Percentiles rank a stretch among this genome's conserved stretches.
These are phyloP conservation scores for Neurospora sp. DNA, from an alignment of 495 filamentous ascomycete species.

Conservation along the genomic window DNA sequence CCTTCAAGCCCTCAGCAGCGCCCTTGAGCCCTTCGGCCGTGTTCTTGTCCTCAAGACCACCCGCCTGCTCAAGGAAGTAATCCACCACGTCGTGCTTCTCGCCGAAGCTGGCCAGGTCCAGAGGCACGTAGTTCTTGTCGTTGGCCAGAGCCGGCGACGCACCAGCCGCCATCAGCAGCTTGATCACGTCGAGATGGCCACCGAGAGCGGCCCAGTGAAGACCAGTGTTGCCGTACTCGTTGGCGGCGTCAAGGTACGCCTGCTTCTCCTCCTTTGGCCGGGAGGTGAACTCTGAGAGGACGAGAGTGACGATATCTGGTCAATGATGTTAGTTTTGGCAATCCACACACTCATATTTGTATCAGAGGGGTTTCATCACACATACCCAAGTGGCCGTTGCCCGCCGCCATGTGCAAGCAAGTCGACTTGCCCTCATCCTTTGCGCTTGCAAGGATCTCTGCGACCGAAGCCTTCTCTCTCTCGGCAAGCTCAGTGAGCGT, in stretches of 20 bases:
- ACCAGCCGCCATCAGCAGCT: constrained; percentile 51
- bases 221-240: constrained; percentile 75
- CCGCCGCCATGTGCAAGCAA: constrained; percentile 77
- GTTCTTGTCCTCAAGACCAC: constrained; percentile 44
- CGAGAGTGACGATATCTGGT: constrained; percentile 30
- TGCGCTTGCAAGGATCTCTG: constrained; percentile 51
- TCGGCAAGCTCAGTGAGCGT: constrained; percentile 47
- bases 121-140: constrained; percentile 70
- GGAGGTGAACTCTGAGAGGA: constrained; percentile 29
- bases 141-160: constrained; percentile 69
- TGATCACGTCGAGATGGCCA: constrained; percentile 71
- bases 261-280: constrained; percentile 21
- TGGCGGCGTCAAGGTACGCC: constrained; percentile 54
- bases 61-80: constrained; percentile 48
- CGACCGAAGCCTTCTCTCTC: constrained; percentile 40
- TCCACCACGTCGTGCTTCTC: constrained; percentile 58
- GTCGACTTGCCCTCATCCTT: constrained; percentile 64
- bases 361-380: background rate
- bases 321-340: background rate
- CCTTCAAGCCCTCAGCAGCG: constrained; percentile 16
- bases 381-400: constrained; percentile 76
- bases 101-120: constrained; percentile 73
- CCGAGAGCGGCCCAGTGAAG: constrained; percentile 89
- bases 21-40: constrained; percentile 22
- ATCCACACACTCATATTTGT: background rate